Conservation (phyloP, 1,284 basidiomycete species). For the Trichosporon sp. region DNA sequence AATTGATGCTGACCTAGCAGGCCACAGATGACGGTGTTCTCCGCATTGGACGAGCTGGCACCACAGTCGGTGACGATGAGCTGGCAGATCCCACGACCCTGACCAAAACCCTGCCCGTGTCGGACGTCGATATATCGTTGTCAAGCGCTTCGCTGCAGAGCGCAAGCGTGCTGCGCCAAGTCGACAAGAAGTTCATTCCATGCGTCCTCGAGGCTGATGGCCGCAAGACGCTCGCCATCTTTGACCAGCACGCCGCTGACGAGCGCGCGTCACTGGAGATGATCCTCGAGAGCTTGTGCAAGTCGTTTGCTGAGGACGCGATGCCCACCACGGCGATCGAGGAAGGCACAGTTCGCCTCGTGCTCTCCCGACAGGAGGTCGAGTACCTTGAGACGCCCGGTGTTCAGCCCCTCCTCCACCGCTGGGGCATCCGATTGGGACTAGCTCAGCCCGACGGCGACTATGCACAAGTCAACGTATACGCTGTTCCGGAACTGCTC, state of each 20-base stretch:
- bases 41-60: slow-evolving; percentile 14
- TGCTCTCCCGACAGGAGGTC: slow-evolving; percentile 68
- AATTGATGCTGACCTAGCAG: neutral
- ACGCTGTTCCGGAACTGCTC: slow-evolving; percentile 50
- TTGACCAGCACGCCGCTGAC: slow-evolving; percentile 96
- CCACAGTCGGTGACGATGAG: neutral
- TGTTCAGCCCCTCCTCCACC: slow-evolving; percentile 59
- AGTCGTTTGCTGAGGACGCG: slow-evolving; percentile 62
- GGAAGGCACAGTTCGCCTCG: slow-evolving; percentile 60
- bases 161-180: slow-evolving; percentile 72
- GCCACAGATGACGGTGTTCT: slow-evolving; percentile 27
- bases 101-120: neutral
- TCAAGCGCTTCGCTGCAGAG: slow-evolving; percentile 60
- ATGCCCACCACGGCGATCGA: slow-evolving; percentile 49
- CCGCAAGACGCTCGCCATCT: slow-evolving; percentile 63
- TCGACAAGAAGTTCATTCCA: slow-evolving; percentile 85
- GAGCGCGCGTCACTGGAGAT: slow-evolving; percentile 85
- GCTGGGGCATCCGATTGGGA: slow-evolving; percentile 73
- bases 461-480: slow-evolving; percentile 53
- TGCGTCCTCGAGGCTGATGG: slow-evolving; percentile 59
- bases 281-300: slow-evolving; percentile 70
- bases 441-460: slow-evolving; percentile 32
- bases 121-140: slow-evolving; percentile 32
- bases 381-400: slow-evolving; percentile 55
- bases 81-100: slow-evolving; percentile 2